Evolutionary conservation across 805 yeast genomes (phyloP), one percentile per base, ranked within the genome.

Genomic region (Candida berthetii): DNA sequence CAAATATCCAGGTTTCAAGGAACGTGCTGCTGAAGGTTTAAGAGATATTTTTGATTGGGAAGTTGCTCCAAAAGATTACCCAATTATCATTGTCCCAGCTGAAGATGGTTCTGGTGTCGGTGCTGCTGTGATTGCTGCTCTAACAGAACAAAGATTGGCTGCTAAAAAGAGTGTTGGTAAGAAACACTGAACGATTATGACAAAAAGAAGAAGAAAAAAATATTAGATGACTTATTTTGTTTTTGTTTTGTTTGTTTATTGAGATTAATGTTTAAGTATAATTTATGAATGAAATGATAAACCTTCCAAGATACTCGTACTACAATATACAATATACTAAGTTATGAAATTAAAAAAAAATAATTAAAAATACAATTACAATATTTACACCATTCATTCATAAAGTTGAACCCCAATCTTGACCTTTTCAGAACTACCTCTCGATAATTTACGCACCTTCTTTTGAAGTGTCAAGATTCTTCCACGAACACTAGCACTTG

Each of bases 61-160:
- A 31, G 65, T 59, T 46, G 60, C 61, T 38, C 62, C 65, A 40
- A 56, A 65, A 37, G 61, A 64, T 35, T 88, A 88, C 63, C 98
- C 98, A 49, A 81, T 93, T 58, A 67, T 74, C 49, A 80, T 90
- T 52, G 86, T 83, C 33, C 85, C 95, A 44, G 98, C 99, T 50
- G 96, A 91, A 69, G 99, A 93, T 69, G 99, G 99, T 55, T 84
- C 93, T 31, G 98, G 98, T 71, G 96, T 87, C 38, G 99, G 99
- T 61, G 99, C 99, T 42, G 99, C 98, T 40, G 77, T 91, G 55
- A 91, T 93, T 67, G 98, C 99, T 42, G 97, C 98, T 35, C 76
- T 91, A 65, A 84, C 98, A 43, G 78, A 84, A 64, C 73, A 78
- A 63, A 82, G 99, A 71, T 71, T 82, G 57, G 72, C 69, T 50